These are phyloP conservation scores for Fraxinus excelsior DNA, from an alignment of 257 asterid species.

Conservation along the genomic window DNA sequence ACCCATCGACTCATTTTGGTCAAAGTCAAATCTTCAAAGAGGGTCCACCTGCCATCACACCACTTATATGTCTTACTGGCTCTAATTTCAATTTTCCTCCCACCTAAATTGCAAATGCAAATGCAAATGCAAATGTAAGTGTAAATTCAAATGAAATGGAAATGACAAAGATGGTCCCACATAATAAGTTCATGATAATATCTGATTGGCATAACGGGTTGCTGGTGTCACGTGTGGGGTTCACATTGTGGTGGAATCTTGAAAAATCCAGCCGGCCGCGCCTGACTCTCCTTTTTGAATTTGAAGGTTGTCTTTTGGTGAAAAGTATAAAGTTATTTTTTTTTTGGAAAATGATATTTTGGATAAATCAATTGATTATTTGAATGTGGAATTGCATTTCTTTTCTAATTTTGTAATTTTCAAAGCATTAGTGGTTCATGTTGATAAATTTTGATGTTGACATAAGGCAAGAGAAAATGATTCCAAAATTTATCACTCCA, in stretches of 20 bases:
- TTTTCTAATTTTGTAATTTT: too few relatives aligned
- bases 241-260: slow-evolving; percentile 23
- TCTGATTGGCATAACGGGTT: slow-evolving; percentile 30
- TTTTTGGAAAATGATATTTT: too few relatives aligned
- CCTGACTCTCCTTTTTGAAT: neutral
- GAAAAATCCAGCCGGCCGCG: slow-evolving; percentile 32
- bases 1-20: slow-evolving; percentile 26
- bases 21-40: slow-evolving; percentile 66
- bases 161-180: slow-evolving; percentile 17
- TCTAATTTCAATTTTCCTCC: slow-evolving; percentile 28
- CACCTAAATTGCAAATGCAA: slow-evolving; percentile 23
- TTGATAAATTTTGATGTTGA: too few relatives aligned
- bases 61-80: slow-evolving; percentile 56
- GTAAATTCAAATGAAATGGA: neutral
- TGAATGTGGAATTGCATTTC: too few relatives aligned
- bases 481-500: too few relatives aligned
- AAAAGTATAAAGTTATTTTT: too few relatives aligned
- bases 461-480: too few relatives aligned
- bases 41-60: slow-evolving; percentile 56
- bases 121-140: slow-evolving; percentile 1
- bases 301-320: neutral
- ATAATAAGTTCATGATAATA: neutral
- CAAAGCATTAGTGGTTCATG: too few relatives aligned
- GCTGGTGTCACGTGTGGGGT: slow-evolving; percentile 38
- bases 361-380: too few relatives aligned